Percentiles rank a stretch among this genome's conserved stretches.
Evolutionary conservation across 345 rosid species (phyloP).

Genomic region (Erucastrum elatum): DNA sequence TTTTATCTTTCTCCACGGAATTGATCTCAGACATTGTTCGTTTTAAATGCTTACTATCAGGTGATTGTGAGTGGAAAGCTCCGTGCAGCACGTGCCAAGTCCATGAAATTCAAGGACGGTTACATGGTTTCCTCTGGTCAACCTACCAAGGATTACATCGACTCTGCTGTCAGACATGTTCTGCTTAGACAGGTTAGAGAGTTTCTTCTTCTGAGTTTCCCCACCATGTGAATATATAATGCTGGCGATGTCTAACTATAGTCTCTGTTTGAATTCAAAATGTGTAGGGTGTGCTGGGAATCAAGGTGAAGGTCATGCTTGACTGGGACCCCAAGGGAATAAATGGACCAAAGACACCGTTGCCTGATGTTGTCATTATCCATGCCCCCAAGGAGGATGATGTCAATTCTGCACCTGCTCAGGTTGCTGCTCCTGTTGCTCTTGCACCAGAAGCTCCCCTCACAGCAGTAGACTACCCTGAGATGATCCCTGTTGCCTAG

Average conservation of each 20-base stretch:
- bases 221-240: too few species aligned
- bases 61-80: slow-evolving; percentile 95
- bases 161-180: slow-evolving; percentile 90
- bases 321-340: slow-evolving; percentile 78
- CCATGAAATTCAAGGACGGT: slow-evolving; percentile 95
- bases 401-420: not conserved
- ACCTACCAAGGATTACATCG: slow-evolving; percentile 83
- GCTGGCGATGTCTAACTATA: not conserved
- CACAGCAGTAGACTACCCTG: slow-evolving; percentile 47
- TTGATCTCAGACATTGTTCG: too few species aligned
- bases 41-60: slow-evolving; percentile 35
- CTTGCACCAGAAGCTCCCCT: slow-evolving; percentile 30
- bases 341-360: slow-evolving; percentile 61
- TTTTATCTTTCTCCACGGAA: too few species aligned
- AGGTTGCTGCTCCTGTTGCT: slow-evolving; percentile 7
- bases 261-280: not conserved
- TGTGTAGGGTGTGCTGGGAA: slow-evolving; percentile 68
- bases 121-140: slow-evolving; percentile 97
- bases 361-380: slow-evolving; percentile 81
- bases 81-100: slow-evolving; percentile 85
- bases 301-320: slow-evolving; percentile 75
- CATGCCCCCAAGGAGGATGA: slow-evolving; percentile 78
- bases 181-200: slow-evolving; percentile 74
- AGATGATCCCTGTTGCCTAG: slow-evolving; percentile 44
- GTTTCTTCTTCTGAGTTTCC: not conserved